Evolutionary conservation across 1,139 yeast species (phyloP).

Genomic region (Magnusiomyces fungicola): DNA sequence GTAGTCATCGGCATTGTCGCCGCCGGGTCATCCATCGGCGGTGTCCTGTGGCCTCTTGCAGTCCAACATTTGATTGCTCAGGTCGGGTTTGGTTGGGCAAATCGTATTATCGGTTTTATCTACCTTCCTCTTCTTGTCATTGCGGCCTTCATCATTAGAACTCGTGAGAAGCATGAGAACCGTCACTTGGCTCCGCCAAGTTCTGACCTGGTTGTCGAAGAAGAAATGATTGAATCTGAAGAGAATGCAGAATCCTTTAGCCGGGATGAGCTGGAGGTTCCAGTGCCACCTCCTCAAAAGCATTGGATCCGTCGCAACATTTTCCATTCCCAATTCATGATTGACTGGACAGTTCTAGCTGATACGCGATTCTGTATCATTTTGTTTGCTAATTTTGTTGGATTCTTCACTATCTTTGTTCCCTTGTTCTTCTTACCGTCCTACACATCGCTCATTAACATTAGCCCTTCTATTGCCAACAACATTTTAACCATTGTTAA

Average conservation of each 20-base stretch:
- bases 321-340: background rate
- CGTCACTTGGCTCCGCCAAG: no score
- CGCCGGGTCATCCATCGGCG: constrained; percentile 59
- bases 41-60: constrained; percentile 46
- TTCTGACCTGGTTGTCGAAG: no score
- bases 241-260: no score
- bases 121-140: constrained; percentile 36
- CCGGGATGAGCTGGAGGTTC: no score
- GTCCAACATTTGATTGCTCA: constrained; percentile 32
- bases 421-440: constrained; percentile 29
- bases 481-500: constrained; percentile 42
- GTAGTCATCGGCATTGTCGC: constrained; percentile 52
- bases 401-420: constrained; percentile 35
- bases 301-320: background rate
- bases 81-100: constrained; percentile 49
- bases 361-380: constrained; percentile 18
- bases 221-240: no score
- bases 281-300: no score
- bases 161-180: no score
- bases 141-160: constrained; percentile 27
- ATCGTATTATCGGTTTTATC: constrained; percentile 42
- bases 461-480: constrained; percentile 16
- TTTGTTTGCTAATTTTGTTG: constrained; percentile 23
- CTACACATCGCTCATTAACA: background rate
- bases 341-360: constrained; percentile 20